Evolutionary conservation across 2,329 filamentous ascomycete species (phyloP).

Genomic region (Beauveria varroae): DNA sequence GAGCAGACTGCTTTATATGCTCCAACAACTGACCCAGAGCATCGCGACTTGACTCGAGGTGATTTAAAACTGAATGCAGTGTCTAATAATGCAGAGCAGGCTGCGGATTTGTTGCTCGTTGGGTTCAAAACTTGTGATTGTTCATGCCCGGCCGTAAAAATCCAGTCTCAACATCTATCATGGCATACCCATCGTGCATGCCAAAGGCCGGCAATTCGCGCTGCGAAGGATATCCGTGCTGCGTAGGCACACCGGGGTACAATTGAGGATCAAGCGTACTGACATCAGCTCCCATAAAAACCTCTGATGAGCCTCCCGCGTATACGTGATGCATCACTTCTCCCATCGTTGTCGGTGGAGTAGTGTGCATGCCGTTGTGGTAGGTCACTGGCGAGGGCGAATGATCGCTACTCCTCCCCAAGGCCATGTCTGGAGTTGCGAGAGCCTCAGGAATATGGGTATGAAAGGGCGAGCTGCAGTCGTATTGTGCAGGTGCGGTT

Average conservation of each 20-base stretch:
- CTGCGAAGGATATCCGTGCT: neutral
- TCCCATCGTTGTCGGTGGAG: neutral
- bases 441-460: neutral
- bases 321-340: neutral
- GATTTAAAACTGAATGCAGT: neutral
- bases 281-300: slow-evolving; percentile 1
- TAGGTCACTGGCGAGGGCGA: neutral
- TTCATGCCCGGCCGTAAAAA: neutral
- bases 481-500: neutral
- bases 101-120: too few relatives aligned
- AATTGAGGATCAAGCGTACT: neutral
- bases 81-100: neutral
- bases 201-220: neutral
- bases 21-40: neutral
- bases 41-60: neutral
- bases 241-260: neutral
- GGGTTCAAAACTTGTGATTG: neutral
- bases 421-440: neutral
- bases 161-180: neutral
- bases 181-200: neutral
- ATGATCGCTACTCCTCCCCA: neutral
- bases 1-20: neutral
- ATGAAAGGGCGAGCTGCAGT: neutral
- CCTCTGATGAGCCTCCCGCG: neutral
- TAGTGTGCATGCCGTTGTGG: neutral